Evolutionary conservation across 2,329 filamentous ascomycete genomes (phyloP), one percentile per base, ranked within the genome.

Genomic region (Pseudogymnoascus sp.): DNA sequence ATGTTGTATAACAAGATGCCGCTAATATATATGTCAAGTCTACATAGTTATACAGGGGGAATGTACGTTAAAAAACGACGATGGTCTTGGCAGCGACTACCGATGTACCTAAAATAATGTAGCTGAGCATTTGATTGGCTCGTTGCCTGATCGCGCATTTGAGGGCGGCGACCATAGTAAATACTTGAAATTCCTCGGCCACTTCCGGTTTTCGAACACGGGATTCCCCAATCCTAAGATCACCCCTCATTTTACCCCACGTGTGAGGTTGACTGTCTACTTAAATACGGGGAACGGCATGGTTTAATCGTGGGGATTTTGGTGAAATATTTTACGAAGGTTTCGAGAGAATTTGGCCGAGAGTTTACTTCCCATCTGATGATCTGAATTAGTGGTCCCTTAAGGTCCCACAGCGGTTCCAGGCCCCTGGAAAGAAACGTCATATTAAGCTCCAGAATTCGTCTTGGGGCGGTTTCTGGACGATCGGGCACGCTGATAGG

Each of bases 191-290:
- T 31, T 31, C 28, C 28, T 31, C 28, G 8, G 7, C 28, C 28
- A 11, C 28, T 11, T 31, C 28, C 8, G 2, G 8, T 31, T 31
- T 31, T 31, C 28, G 28, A 31, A 4, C 28, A 10, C 8, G 28
- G 2, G 28, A 10, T 31, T 31, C 28, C 28, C 28, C 28, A 31
- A 31, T 31, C 28, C 8, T 31, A 31, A 31, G 8, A 31, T 31
- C 28, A 31, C 28, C 28, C 67, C 88, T 86, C 53, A 91, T 69
- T 11, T 91, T 87, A 66, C 89, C 87, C 1, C 85, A 89, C 0
- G 84, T 81, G 70, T 90, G 85, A 56, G 50, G 50, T 56, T 5
- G 50, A 56, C 50, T 56, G 50, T 56, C 50, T 31, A 56, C 50
- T 56, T 56, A 12, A 50, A 56, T 56, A 56, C 50, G 50, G 50